Conservation (phyloP, 2,329 filamentous ascomycete species). For the Didymella pinodella region DNA sequence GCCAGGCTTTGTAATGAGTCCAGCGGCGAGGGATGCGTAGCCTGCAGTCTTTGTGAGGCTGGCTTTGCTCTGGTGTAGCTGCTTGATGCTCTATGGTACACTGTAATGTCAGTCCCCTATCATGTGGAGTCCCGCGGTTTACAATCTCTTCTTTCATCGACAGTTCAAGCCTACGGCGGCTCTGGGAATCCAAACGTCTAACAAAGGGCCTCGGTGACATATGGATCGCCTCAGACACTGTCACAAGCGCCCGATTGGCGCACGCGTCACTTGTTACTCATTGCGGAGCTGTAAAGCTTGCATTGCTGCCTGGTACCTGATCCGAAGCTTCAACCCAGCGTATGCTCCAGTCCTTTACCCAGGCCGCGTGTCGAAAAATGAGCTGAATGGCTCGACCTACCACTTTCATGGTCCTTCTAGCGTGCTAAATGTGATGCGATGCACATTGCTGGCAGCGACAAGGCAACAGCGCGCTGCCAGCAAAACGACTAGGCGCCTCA, state of each 20-base stretch:
- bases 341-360: neutral
- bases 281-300: constrained; percentile 12
- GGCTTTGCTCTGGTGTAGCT: neutral
- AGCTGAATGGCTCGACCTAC: neutral
- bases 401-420: neutral
- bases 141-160: neutral
- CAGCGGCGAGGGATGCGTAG: neutral
- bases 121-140: neutral
- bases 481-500: neutral
- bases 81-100: constrained; percentile 1
- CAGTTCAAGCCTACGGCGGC: neutral
- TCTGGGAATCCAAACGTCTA: neutral
- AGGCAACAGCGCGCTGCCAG: neutral
- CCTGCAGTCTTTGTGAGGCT: neutral
- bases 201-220: constrained; percentile 1
- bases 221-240: constrained; percentile 12
- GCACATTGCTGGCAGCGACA: neutral
- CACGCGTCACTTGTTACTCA: constrained; percentile 27
- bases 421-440: neutral
- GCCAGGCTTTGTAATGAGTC: constrained; percentile 1
- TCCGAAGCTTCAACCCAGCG: neutral
- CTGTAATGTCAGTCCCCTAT: neutral
- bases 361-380: neutral
- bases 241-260: constrained; percentile 25
- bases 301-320: neutral